Evolutionary conservation across 1,139 yeast genomes (phyloP).

Genomic region (Hyphopichia burtonii): DNA sequence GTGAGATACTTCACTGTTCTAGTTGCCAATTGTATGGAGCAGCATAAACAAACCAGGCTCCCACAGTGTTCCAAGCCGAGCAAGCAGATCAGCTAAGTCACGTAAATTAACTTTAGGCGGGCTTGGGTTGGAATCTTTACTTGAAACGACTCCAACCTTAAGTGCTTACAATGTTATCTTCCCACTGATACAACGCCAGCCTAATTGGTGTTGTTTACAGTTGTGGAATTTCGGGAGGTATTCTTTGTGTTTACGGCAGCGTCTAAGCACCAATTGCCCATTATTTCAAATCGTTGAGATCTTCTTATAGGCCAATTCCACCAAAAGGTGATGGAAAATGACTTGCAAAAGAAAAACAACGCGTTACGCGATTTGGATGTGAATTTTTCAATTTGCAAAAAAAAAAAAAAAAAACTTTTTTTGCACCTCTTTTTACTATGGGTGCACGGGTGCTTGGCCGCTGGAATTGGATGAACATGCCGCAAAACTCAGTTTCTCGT

Average conservation of each 20-base stretch:
- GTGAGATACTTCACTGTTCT: not conserved
- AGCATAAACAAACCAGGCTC: not conserved
- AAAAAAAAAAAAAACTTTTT: too few species aligned
- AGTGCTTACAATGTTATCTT: not conserved
- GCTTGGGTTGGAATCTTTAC: too few species aligned
- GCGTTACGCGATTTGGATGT: constrained; percentile 1
- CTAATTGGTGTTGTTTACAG: not conserved
- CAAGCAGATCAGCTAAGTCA: not conserved
- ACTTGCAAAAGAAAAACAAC: not conserved
- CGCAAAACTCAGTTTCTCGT: too few species aligned
- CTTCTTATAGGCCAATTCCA: not conserved
- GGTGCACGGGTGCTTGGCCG: not conserved
- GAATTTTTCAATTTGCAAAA: not conserved
- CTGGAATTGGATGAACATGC: not conserved
- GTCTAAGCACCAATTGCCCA: too few species aligned
- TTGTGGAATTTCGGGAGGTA: too few species aligned
- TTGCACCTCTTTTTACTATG: constrained; percentile 1
- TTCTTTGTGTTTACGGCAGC: too few species aligned
- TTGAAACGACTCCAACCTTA: too few species aligned
- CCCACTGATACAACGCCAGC: not conserved
- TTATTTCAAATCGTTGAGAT: not conserved
- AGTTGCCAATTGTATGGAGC: not conserved
- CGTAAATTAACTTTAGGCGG: not conserved
- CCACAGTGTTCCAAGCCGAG: not conserved
- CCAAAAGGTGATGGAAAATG: not conserved